Evolutionary conservation across 202 grass and related monocot species (phyloP).

Genomic region (Schoenoplectus tabernaemontani): DNA sequence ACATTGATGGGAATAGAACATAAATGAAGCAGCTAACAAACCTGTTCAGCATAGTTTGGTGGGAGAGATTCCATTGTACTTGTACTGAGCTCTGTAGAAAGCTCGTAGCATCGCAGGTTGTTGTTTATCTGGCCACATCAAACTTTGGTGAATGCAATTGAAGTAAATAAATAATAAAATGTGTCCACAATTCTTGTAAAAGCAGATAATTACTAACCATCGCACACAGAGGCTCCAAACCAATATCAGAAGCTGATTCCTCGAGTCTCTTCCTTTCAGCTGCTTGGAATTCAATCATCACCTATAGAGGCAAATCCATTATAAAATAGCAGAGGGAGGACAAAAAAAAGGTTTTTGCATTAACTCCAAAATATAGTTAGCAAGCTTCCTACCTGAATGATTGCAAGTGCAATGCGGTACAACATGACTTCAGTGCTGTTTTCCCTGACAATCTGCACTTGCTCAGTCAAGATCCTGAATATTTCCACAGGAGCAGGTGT

Average conservation of each 20-base stretch:
- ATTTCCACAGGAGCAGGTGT: slow-evolving; percentile 96
- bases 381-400: slow-evolving; percentile 64
- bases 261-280: slow-evolving; percentile 90
- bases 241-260: slow-evolving; percentile 86
- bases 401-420: slow-evolving; percentile 87
- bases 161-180: slow-evolving; percentile 24
- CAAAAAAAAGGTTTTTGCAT: slow-evolving; percentile 7
- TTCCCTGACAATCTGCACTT: slow-evolving; percentile 96
- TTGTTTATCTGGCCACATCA: slow-evolving; percentile 77
- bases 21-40: slow-evolving; percentile 20
- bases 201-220: slow-evolving; percentile 49
- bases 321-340: slow-evolving; percentile 20
- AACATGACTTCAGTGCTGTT: slow-evolving; percentile 98
- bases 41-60: slow-evolving; percentile 94
- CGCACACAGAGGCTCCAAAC: slow-evolving; percentile 76
- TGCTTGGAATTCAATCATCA: slow-evolving; percentile 99
- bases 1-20: neutral
- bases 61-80: slow-evolving; percentile 88
- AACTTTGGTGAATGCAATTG: slow-evolving; percentile 28
- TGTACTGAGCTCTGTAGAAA: slow-evolving; percentile 85
- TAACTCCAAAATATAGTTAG: slow-evolving; percentile 12
- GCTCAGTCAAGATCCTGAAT: slow-evolving; percentile 95
- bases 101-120: slow-evolving; percentile 78
- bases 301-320: slow-evolving; percentile 34
- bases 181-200: slow-evolving; percentile 9